Base-by-base conservation (phyloP, 2,329 filamentous ascomycete species). In the Myriosclerotinia curreyana region DNA sequence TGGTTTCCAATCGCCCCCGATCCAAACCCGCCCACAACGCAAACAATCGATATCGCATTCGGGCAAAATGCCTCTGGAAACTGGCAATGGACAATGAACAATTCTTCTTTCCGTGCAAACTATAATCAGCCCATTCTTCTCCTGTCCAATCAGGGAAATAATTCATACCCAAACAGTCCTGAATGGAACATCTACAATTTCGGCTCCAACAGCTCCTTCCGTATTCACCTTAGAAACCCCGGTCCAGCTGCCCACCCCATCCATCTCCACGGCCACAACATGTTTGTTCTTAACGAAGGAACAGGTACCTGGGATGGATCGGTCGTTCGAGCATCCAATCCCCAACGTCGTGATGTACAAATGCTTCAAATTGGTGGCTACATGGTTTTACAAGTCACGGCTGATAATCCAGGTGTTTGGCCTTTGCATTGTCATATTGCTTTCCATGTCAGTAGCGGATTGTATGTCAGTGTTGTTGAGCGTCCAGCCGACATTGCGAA, bases 241-340 rank as follows among this genome's bases (percentile, higher is more conserved):
- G 2, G 78, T 83, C 11, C 69, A 4, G 58, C 22, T n/a, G 80
- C 80, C 1, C 83, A 90, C 69, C 86, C 87, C 0, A 86, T 90
- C 73, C 87, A 91, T 74, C 74, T 89, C 5, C 87, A 91, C 76
- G 86, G 86, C n/a, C 84, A 88, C 74, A 88, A 91, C 76, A 87
- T 90, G 77, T 87, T 84, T 72, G 76, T 91, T 49, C 79, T 91
- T 1, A 78, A 82, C 31, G 80, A 82, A 73, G 75, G 82, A 69
- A 76, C 72, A 61, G 75, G 44, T 66, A 38, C 46, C 0, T 68
- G 65, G 66, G 67, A 67, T 17, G 64, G 61, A 3, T 9, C 61
- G 5, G 69, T 80, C 36, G 69, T 71, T 72, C 80, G 80, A 64
- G 71, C 79, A 5, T 68, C 68, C 5, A 84, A 84, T 71, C 82